Conservation (phyloP, 768 basidiomycete species). For the Erythrobasidium yunnanense region DNA sequence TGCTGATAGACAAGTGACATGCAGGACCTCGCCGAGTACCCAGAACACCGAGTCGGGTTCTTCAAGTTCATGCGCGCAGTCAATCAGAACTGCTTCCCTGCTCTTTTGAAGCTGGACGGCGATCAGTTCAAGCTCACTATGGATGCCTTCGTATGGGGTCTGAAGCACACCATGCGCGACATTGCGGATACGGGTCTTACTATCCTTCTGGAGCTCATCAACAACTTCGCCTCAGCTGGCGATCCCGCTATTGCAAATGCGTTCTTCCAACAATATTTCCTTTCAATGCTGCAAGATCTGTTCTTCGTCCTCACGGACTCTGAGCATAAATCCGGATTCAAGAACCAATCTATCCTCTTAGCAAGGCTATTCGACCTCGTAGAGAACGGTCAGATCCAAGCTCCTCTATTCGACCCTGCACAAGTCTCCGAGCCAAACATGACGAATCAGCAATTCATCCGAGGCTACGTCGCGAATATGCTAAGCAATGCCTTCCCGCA, state of each 20-base stretch:
- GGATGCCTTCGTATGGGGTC: conserved; percentile 98
- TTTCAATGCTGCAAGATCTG: conserved; percentile 84
- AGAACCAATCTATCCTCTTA: conserved; percentile 82
- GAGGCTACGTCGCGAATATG: conserved; percentile 69
- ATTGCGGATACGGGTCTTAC: conserved; percentile 10
- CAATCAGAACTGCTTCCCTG: conserved; percentile 88
- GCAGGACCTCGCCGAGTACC: conserved; percentile 85
- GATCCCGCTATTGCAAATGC: conserved; percentile 68
- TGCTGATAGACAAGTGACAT: neutral
- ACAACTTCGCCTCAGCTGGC: conserved; percentile 70
- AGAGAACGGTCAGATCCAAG: conserved; percentile 64
- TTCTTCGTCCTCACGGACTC: conserved; percentile 96
- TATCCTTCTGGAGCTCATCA: conserved; percentile 88
- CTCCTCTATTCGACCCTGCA: conserved; percentile 72
- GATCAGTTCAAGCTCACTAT: conserved; percentile 92
- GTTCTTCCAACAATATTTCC: conserved; percentile 94
- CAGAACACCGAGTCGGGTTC: conserved; percentile 93
- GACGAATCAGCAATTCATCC: conserved; percentile 67
- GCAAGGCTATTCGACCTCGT: conserved; percentile 88
- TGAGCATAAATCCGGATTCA: conserved; percentile 96
- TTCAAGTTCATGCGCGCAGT: conserved; percentile 89
- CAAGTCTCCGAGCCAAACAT: conserved; percentile 55
- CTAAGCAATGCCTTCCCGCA: conserved; percentile 85
- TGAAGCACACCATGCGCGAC: conserved; percentile 62
- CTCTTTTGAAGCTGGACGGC: conserved; percentile 40